A percentile compares a stretch with the other conserved stretches of the same genome.
Conservation (phyloP, 148 eudicot genomes). For the Nyssa sinensis region DNA sequence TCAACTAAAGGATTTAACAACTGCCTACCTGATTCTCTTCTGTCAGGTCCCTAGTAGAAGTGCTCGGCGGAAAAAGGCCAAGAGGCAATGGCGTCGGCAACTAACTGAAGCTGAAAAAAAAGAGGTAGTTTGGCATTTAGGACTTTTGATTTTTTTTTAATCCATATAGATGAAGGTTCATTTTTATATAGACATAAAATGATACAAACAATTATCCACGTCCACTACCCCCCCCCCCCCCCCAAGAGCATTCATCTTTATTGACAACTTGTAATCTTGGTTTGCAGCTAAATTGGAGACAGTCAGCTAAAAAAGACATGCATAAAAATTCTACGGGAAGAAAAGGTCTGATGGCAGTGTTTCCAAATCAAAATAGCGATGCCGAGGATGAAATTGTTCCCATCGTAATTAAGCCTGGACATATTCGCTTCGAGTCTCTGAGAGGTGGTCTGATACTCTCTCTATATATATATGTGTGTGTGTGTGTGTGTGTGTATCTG, state of each 20-base stretch:
- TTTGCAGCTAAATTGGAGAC: constrained; percentile 37
- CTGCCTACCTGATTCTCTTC: neutral
- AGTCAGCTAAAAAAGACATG: constrained; percentile 24
- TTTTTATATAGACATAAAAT: neutral
- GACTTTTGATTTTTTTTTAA: constrained; percentile 3
- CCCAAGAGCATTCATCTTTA: too few species aligned
- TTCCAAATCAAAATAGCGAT: constrained; percentile 36
- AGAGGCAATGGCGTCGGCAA: constrained; percentile 46
- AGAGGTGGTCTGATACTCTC: constrained; percentile 42
- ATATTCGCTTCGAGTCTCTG: constrained; percentile 75
- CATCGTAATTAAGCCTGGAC: constrained; percentile 76
- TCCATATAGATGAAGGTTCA: neutral
- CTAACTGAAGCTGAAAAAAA: constrained; percentile 35
- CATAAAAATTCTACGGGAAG: constrained; percentile 18
- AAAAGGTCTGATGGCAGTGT: constrained; percentile 10
- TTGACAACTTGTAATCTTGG: constrained; percentile 7
- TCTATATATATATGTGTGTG: too few species aligned
- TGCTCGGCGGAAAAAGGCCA: constrained; percentile 50
- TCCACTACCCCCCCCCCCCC: too few species aligned
- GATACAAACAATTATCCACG: neutral
- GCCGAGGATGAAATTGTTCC: constrained; percentile 65
- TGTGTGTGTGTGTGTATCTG: too few species aligned
- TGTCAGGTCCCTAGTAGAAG: constrained; percentile 60
- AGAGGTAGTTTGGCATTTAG: constrained; percentile 37
- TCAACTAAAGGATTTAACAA: neutral